Base-by-base conservation (phyloP, 2,329 filamentous ascomycete genomes). In the Juglanconis juglandina region DNA sequence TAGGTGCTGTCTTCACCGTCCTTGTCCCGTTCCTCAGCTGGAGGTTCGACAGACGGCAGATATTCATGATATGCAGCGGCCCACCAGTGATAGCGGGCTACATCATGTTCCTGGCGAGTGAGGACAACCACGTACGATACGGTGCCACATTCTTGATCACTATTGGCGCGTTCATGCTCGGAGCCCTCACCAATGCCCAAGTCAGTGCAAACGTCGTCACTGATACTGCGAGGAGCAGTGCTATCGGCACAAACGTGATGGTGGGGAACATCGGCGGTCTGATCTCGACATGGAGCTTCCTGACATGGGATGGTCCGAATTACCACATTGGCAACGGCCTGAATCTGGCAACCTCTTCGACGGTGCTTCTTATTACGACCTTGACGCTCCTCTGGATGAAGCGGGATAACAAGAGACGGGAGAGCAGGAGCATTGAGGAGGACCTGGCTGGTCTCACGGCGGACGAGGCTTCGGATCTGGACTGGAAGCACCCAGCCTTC, bases 291-390 rank as follows among this genome's bases (percentile, higher is more conserved):
- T 90, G 87, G 86, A 80, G 78, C 1, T 90, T 87, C 72, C 67
- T 90, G 14, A 80, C 82, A 0, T 83, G 75, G 65, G 88, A 91
- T 68, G 82, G 67, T 0, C 88, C 88, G 0, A 72, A 90, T 60
- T 92, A 86, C 67, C 85, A 78, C 62, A 89, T 90, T 59, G 88
- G 88, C 1, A 91, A 91, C 67, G 88, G 88, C 0, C 70, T 91
- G 41, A 90, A 90, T 66, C 68, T 90, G 44, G 87, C 82, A 0
- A 85, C 85, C 0, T 76, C 78, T 1, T 78, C 74, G 4, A 74
- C 76, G 1, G 83, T 83, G 0, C 68, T 90, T 1, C 61, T 89
- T 6, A 51, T 79, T 1, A 74, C 76, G 3, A 75, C 79, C 0
- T n/a, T 67, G 0, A 69, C 87, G 30, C 72, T 84, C 65, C 58